A percentile compares a stretch with the other conserved stretches of the same genome.
These are phyloP conservation scores for Trichosporon inkin DNA, from an alignment of 1,284 basidiomycete genomes.

Conservation along the genomic window DNA sequence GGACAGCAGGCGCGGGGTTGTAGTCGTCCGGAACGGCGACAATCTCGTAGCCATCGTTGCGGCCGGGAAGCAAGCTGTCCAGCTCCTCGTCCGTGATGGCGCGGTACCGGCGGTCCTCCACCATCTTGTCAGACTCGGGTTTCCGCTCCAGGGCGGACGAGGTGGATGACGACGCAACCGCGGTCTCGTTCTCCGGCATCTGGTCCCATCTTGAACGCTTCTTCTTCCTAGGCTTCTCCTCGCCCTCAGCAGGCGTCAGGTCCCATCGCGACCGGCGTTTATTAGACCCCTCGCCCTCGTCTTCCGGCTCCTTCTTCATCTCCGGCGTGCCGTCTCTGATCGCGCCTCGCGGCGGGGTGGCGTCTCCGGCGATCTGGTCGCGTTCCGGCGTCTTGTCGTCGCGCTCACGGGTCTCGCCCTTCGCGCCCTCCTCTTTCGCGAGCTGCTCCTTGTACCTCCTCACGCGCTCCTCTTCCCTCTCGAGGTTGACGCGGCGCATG, in stretches of 20 bases:
- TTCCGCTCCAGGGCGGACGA: slow-evolving; percentile 51
- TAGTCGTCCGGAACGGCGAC: slow-evolving; percentile 94
- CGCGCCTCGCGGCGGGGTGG: slow-evolving; percentile 33
- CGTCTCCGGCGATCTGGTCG: slow-evolving; percentile 43
- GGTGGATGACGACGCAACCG: slow-evolving; percentile 51
- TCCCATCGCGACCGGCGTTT: slow-evolving; percentile 97
- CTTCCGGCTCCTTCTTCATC: slow-evolving; percentile 44
- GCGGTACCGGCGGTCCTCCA: slow-evolving; percentile 91
- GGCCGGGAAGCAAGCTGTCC: slow-evolving; percentile 77
- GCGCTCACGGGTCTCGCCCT: slow-evolving; percentile 54
- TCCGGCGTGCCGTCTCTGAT: slow-evolving; percentile 35
- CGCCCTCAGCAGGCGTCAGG: slow-evolving; percentile 60
- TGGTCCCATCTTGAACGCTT: slow-evolving; percentile 61
- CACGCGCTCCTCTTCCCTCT: slow-evolving; percentile 89
- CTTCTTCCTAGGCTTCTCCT: slow-evolving; percentile 67
- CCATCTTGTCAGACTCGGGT: slow-evolving; percentile 65
- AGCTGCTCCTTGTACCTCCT: slow-evolving; percentile 80
- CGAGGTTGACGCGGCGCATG: slow-evolving; percentile 85
- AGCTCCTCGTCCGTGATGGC: slow-evolving; percentile 95
- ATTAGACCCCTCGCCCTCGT: slow-evolving; percentile 62
- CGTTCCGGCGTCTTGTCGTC: slow-evolving; percentile 78
- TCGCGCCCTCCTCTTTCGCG: slow-evolving; percentile 59
- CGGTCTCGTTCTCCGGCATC: slow-evolving; percentile 40
- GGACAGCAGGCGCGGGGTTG: slow-evolving; percentile 63
- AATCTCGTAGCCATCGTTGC: slow-evolving; percentile 73